Base-by-base conservation (phyloP, 1,284 basidiomycete species). In the Vanrija humicola region DNA sequence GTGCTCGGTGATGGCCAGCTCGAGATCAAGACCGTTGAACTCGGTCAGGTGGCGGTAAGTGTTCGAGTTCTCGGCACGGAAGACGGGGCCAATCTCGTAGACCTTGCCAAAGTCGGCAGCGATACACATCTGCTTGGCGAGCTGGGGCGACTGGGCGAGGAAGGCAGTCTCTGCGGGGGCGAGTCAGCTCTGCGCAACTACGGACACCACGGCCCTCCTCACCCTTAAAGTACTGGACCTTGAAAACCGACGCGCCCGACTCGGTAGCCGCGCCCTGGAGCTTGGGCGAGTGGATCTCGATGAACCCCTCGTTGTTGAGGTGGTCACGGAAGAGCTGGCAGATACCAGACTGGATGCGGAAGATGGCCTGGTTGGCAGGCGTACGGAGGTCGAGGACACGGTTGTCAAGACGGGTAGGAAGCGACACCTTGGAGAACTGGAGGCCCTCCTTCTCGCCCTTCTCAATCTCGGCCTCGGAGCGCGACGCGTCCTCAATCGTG, bases 81-180 rank as follows among this genome's bases (percentile, higher is more conserved):
- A 98, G 48, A 98, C 78, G 43, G 83, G 83, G 0, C 87, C 95
- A 62, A 99, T 93, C 78, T 99, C 96, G 77, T 95, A 98, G 5
- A 99, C 96, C 43, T 90, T 84, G 73, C 96, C 95, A 75, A 98
- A 94, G 79, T 98, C 96, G 59, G 92, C 92, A 38, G 95, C 91
- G 66, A 99, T 98, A 58, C 90, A 91, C 96, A 98, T 98, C 78
- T 99, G 96, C 78, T 99, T 99, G 48, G 91, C 90, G 15, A 98
- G 82, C 76, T 99, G 96, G 43, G 96, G 96, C 47, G 88, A 91
- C 77, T 99, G 96, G 7, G 96, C 96, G 26, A 99, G 83, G 81
- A 84, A 98, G 1, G 96, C 96, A 63, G 79, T 84, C 19, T 64
- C 68, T 69, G 43, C 21, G 48, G 46, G 15, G 15, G 42, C 26